A percentile compares a stretch with the other conserved stretches of the same genome.
Conservation (phyloP, 2,329 filamentous ascomycete genomes). For the Sporothrix variecibatus region DNA sequence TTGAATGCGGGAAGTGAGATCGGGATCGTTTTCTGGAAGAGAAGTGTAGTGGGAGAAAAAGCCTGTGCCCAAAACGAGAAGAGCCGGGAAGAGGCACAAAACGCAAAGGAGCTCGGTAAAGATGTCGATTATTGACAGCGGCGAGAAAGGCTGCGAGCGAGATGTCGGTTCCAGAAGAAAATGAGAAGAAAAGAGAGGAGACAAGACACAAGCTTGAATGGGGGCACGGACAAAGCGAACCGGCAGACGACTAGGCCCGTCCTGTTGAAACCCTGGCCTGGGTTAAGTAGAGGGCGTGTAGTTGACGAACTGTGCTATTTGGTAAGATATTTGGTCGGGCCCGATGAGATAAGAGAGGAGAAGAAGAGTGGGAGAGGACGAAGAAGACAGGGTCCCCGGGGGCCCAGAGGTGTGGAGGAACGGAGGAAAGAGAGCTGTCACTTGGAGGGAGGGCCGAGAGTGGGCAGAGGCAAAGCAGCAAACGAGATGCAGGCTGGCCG, state of each 20-base stretch:
- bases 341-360: conserved; percentile 5
- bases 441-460: neutral
- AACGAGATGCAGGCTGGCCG: neutral
- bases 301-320: neutral
- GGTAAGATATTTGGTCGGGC: neutral
- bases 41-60: neutral
- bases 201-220: neutral
- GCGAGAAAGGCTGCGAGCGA: neutral
- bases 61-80: neutral
- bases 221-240: neutral
- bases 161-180: neutral
- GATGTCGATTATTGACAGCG: neutral
- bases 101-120: conserved; percentile 6
- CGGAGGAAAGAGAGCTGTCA: neutral
- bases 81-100: neutral
- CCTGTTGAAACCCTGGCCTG: neutral
- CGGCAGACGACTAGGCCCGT: neutral
- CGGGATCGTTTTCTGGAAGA: neutral
- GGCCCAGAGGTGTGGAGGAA: neutral
- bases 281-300: neutral
- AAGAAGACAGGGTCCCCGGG: neutral
- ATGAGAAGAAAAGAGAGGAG: neutral
- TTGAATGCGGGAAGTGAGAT: neutral
- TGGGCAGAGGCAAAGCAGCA: neutral
- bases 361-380: neutral